phyloP scores from a whole-genome alignment of 805 yeast species.

The Suhomyces tanzawaensis region DNA sequence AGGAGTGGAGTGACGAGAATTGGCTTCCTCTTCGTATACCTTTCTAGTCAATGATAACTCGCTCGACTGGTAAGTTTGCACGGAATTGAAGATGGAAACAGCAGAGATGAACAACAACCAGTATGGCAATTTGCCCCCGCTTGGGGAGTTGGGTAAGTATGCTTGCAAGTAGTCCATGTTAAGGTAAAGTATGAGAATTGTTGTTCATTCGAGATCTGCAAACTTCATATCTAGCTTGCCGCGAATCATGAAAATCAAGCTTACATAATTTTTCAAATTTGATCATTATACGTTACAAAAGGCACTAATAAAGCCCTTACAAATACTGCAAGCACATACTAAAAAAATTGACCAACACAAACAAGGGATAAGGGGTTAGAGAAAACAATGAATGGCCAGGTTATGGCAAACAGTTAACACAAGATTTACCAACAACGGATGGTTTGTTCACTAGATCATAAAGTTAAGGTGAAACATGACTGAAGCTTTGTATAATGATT shows the following conservation, averaged over 20 bases:
- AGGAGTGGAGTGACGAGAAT: slow-evolving; percentile 23
- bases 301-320: not conserved
- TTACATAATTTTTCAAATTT: too few relatives aligned
- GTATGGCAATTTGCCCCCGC: slow-evolving; percentile 33
- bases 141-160: slow-evolving; percentile 14
- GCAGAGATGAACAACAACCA: slow-evolving; percentile 59
- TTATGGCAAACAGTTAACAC: too few relatives aligned
- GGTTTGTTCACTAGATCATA: too few relatives aligned
- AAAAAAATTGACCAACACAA: not conserved
- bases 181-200: too few relatives aligned
- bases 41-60: slow-evolving; percentile 72
- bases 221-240: too few relatives aligned
- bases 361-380: not conserved
- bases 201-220: too few relatives aligned
- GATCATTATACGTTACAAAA: slow-evolving; percentile 1
- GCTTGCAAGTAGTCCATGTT: not conserved
- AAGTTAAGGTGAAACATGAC: too few relatives aligned
- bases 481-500: too few relatives aligned
- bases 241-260: too few relatives aligned
- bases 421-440: too few relatives aligned
- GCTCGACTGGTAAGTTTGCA: slow-evolving; percentile 71
- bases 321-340: not conserved
- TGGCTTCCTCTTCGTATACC: slow-evolving; percentile 56
- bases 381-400: too few relatives aligned
- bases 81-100: slow-evolving; percentile 89